A percentile compares a stretch with the other conserved stretches of the same genome.
Conservation (phyloP, 1,139 yeast genomes). For the Candida mesenterica region DNA sequence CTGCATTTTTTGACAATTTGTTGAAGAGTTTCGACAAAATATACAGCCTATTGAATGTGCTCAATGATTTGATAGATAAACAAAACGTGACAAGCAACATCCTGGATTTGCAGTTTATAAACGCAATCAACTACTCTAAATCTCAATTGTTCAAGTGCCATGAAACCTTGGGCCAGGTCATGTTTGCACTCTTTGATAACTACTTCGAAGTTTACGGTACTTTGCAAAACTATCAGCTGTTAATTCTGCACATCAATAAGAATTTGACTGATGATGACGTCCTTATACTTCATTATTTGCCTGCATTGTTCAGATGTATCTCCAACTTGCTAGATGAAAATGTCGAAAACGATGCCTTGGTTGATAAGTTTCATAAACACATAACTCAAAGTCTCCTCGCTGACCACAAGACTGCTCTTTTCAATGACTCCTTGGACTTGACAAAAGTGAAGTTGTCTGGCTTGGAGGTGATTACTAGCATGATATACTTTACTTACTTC, state of each 20-base stretch:
- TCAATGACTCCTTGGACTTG: conserved; percentile 32
- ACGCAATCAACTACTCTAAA: conserved; percentile 57
- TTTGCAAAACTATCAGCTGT: conserved; percentile 31
- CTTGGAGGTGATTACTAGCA: conserved; percentile 43
- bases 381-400: conserved; percentile 11
- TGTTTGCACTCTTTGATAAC: conserved; percentile 48
- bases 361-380: conserved; percentile 28
- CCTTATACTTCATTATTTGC: conserved; percentile 62
- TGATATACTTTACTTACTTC: conserved; percentile 63
- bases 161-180: conserved; percentile 66
- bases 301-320: conserved; percentile 52
- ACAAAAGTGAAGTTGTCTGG: conserved; percentile 55
- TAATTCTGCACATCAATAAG: conserved; percentile 31
- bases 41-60: conserved; percentile 51
- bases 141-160: conserved; percentile 65
- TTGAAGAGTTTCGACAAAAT: conserved; percentile 56
- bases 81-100: conserved; percentile 48
- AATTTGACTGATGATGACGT: conserved; percentile 58
- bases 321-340: conserved; percentile 22
- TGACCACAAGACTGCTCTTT: conserved; percentile 17
- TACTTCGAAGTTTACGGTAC: conserved; percentile 33
- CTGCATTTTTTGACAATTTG: conserved; percentile 34
- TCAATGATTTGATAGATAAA: conserved; percentile 66
- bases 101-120: conserved; percentile 49
- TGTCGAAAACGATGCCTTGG: conserved; percentile 20